Evolutionary conservation across 2,329 filamentous ascomycete species (phyloP).

Genomic region (Tricladium varicosporioides): DNA sequence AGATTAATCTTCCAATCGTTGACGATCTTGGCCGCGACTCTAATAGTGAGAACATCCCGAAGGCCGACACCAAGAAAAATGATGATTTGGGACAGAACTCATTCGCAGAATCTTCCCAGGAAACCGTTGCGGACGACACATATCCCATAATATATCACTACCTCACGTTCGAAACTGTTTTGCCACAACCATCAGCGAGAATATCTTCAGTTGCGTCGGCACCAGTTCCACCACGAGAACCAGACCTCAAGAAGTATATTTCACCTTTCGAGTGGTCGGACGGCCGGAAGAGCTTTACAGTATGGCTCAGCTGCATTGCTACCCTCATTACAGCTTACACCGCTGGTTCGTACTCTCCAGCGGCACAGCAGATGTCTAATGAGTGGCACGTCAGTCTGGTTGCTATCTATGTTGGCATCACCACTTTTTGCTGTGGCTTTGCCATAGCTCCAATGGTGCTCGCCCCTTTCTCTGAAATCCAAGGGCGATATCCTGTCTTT

Average conservation of each 20-base stretch:
- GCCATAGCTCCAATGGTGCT: conserved; percentile 82
- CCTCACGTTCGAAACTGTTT: conserved; percentile 30
- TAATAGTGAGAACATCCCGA: conserved; percentile 4
- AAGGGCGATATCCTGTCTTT: conserved; percentile 82
- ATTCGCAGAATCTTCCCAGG: neutral
- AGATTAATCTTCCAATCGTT: conserved; percentile 16
- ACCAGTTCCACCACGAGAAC: conserved; percentile 47
- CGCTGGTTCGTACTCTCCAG: conserved; percentile 76
- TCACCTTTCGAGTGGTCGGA: conserved; percentile 74
- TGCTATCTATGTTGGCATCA: conserved; percentile 73
- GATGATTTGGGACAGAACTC: conserved; percentile 10
- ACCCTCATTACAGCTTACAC: conserved; percentile 78
- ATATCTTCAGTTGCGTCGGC: conserved; percentile 7
- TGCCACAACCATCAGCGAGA: conserved; percentile 26
- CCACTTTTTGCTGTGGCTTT: conserved; percentile 79
- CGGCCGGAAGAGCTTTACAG: conserved; percentile 66
- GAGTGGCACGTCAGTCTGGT: conserved; percentile 65
- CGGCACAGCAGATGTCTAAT: conserved; percentile 60
- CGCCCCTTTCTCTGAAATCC: conserved; percentile 84
- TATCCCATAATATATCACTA: conserved; percentile 33
- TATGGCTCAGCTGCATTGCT: conserved; percentile 72
- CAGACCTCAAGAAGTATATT: conserved; percentile 63
- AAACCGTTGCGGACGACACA: conserved; percentile 8
- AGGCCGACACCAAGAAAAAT: conserved; percentile 10
- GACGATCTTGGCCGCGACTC: conserved; percentile 17